Conservation (phyloP, 2,329 filamentous ascomycete species). For the Trichoderma harzianum region DNA sequence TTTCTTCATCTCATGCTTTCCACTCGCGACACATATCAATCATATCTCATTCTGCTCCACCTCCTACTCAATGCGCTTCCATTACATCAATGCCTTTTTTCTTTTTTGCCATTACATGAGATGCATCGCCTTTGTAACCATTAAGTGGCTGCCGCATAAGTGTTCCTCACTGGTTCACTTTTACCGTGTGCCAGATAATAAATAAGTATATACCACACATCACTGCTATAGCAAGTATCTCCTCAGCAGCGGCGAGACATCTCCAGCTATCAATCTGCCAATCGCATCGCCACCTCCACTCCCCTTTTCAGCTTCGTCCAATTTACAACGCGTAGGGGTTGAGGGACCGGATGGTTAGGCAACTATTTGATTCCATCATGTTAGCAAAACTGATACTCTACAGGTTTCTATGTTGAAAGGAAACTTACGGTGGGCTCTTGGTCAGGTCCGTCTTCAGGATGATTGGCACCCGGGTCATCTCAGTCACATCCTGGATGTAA, state of each 20-base stretch:
- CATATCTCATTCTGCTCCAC: conserved; percentile 17
- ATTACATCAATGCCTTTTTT: conserved; percentile 8
- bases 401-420: neutral
- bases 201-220: conserved; percentile 23
- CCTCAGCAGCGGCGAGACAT: neutral
- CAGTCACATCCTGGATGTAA: conserved; percentile 95
- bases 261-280: conserved; percentile 14
- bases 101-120: neutral
- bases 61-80: neutral
- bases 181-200: conserved; percentile 19
- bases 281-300: neutral
- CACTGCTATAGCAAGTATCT: conserved; percentile 12
- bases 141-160: neutral
- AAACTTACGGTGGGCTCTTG: conserved; percentile 98
- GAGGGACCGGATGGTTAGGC: conserved; percentile 77
- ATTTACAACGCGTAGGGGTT: conserved; percentile 68
- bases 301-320: neutral
- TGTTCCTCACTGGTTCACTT: neutral
- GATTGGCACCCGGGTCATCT: conserved; percentile 97
- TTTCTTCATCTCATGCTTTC: neutral
- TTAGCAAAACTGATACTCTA: conserved; percentile 23
- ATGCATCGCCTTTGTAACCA: conserved; percentile 4
- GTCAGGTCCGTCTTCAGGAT: conserved; percentile 96
- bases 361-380: conserved; percentile 45
- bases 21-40: conserved; percentile 6